Evolutionary conservation across 345 rosid genomes (phyloP).

Genomic region (Excoecaria agallocha): DNA sequence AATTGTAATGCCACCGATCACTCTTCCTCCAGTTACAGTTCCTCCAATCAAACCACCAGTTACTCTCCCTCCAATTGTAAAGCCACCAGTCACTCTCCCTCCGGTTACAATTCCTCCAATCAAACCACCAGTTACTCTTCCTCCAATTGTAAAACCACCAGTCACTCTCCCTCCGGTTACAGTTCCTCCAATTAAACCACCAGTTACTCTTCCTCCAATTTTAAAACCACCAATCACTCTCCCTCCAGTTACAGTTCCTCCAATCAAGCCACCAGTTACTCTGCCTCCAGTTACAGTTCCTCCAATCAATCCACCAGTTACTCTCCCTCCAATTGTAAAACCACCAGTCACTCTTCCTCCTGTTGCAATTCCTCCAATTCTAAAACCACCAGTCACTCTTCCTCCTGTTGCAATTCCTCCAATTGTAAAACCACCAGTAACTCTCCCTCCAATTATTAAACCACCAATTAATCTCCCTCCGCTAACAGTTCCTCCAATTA

Average conservation of each 20-base stretch:
- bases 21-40: conserved; percentile 21
- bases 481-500: not conserved
- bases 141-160: no score
- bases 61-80: conserved; percentile 22
- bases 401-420: conserved; percentile 21
- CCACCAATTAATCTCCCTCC: conserved; percentile 4
- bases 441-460: conserved; percentile 20
- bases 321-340: conserved; percentile 17
- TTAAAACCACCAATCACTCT: conserved; percentile 14
- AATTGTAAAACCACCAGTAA: not conserved
- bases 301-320: conserved; percentile 18
- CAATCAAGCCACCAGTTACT: conserved; percentile 1
- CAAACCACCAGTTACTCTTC: no score
- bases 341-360: no score
- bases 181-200: conserved; percentile 24
- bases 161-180: conserved; percentile 22
- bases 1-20: conserved; percentile 7
- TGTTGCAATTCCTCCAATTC: not conserved
- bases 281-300: conserved; percentile 12
- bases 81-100: conserved; percentile 7
- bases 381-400: conserved; percentile 21
- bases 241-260: conserved; percentile 22
- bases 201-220: conserved; percentile 23
- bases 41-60: conserved; percentile 27
- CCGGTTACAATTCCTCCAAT: conserved; percentile 5